Base-by-base conservation (phyloP, 2,329 filamentous ascomycete species). In the Alternaria longipes region DNA sequence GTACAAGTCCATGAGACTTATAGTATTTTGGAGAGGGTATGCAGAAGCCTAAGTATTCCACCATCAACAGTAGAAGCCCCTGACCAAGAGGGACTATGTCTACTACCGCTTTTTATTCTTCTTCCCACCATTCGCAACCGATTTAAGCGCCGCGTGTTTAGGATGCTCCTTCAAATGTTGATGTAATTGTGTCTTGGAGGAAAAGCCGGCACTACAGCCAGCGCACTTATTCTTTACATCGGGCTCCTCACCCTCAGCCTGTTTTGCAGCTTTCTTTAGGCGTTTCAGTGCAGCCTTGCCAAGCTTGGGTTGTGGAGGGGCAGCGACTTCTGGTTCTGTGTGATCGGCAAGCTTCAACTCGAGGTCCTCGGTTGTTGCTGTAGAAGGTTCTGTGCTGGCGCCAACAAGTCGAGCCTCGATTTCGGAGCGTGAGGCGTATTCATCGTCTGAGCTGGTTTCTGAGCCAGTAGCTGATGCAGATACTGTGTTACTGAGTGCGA, bases 201-300 rank as follows among this genome's bases (percentile, higher is more conserved):
- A 87, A 80, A 98, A 99, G 0, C 81, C 85, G 67, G 91, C 92
- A 67, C 88, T 86, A 78, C 95, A 98, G 5, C 89, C 86, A 3
- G 90, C 86, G 74, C 95, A 98, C 70, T 89, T 89, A 54, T 92
- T 86, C 30, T 88, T 81, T 66, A 65, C 22, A 2, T 75, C 75
- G 2, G 63, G 14, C 5, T 64, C 55, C 6, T 75, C 71, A 5
- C 66, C 65, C 2, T 72, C 73, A 4, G 78, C 74, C 38, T 78
- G 74, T 50, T 82, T 80, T 1, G 81, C 82, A 2, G 82, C 82
- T 40, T 76, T 76, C 65, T 83, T 83, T 3, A 79, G 79, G 9
- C 81, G 79, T 65, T 83, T 84, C 59, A 82, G 78, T 1, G 82
- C 82, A 9, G 83, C 83, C 68, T 82, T 83, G 62, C 83, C 83